Evolutionary conservation across 257 asterid species (phyloP), one percentile per base, ranked within the genome.

Genomic region (Scutellaria baicalensis): DNA sequence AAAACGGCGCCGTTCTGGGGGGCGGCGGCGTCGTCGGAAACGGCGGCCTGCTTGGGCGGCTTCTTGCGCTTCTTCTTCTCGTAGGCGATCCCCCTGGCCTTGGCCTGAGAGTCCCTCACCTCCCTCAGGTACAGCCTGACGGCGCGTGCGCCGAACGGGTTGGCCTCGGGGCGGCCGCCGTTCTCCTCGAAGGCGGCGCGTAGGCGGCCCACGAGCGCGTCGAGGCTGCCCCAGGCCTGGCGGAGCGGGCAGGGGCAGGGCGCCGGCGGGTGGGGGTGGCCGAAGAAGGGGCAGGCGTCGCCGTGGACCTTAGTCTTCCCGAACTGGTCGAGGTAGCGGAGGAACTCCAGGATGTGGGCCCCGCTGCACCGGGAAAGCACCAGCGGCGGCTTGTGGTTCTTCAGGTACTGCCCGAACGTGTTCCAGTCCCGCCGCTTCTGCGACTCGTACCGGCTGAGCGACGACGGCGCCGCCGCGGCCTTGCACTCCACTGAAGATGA

Each of bases 221-320:
- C 90, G 12, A 85, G 88, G 74, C 90, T 85, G 21, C 90, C 90
- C 90, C 90, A 83, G 3, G 90, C 90, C 67, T 85, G 90, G 16
- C 11, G 56, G 35, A 83, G 77, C 47, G 90, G 90, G 73, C 90
- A 85, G 61, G 88, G 79, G 69, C 88, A 83, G 40, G 88, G 79
- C 0, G 79, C 82, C 0, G 88, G 81, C 2, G 88, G 88, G 45
- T 80, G 79, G 42, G 88, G 83, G 73, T 74, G 78, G 13, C 90
- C 90, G 75, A 49, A 85, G 75, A 83, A 85, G 0, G 84, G 86
- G 82, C 90, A 85, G 68, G 23, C 4, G 61, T 3, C 5, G 77
- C 5, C 20, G 71, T 83, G 88, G 7, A 83, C 88, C 60, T 83
- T 83, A 0, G 88, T 83, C 36, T 80, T 83, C 0, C 88, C 88